Base-by-base conservation (phyloP, 2,329 filamentous ascomycete species). In the Zasmidium citrigriseum region DNA sequence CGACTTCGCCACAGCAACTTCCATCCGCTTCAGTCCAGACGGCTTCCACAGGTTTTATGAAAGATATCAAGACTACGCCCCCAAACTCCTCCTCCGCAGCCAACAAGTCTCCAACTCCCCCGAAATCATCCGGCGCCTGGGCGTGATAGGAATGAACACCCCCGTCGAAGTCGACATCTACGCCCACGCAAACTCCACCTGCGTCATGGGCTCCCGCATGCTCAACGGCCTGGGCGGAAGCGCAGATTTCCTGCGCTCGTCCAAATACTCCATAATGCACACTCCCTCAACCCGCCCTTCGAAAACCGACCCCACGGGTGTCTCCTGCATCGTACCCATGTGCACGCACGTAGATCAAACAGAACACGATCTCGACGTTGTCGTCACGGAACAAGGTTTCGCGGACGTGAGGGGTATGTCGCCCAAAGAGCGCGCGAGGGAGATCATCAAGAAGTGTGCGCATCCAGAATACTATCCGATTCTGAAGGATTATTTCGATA, bases 121-220 rank as follows among this genome's bases (percentile, higher is more conserved):
- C 59, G 91, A 96, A 77, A 92, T 96, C 77, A 96, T 96, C 78
- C 86, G 90, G 55, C 85, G 91, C 23, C 81, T 96, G 1, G 91
- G 91, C 61, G 87, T 92, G 65, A 96, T 96, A 68, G 91, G 90
- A 73, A 96, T 96, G 91, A 96, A 96, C 83, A 96, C 91, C 0
- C 91, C 91, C 21, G 90, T 96, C 48, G 92, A 96, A 77, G 91
- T 96, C 16, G 92, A 96, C 77, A 96, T 96, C 70, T 96, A 96
- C 78, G 92, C 91, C 1, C 91, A 96, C 78, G 92, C 92, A 68
- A 96, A 96, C 84, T 88, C 84, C 61, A 96, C 91, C 55, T 93
- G 89, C 71, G 91, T 96, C 21, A 91, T 95, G 86, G 91, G 92
- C 64, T 88, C 84, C 61, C 87, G 92, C 57, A 95, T 93, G 89